Conservation (phyloP, 2,329 filamentous ascomycete genomes). For the Neonectria faginata region DNA sequence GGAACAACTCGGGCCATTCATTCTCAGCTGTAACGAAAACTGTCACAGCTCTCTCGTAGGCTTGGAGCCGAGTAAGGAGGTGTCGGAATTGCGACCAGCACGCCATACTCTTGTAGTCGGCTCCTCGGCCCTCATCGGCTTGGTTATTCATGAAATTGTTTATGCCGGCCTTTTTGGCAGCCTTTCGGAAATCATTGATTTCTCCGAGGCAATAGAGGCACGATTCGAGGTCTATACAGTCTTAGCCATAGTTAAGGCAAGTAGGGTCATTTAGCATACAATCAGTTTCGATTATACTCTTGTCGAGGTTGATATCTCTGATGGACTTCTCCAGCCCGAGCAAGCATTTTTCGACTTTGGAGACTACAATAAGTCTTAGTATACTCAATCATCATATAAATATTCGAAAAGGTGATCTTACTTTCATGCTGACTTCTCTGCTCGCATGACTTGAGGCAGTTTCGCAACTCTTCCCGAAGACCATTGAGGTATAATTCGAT, state of each 20-base stretch:
- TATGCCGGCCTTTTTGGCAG: neutral
- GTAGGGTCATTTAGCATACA: neutral
- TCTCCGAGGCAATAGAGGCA: constrained; percentile 8
- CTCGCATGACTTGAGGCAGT: constrained; percentile 32
- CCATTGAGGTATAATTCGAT: constrained; percentile 33
- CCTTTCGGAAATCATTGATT: constrained; percentile 24
- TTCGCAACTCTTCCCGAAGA: constrained; percentile 15
- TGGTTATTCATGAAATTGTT: constrained; percentile 24
- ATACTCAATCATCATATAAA: neutral
- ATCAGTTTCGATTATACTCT: neutral
- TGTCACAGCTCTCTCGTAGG: constrained; percentile 36
- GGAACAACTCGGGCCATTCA: constrained; percentile 48
- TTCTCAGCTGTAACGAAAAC: constrained; percentile 36
- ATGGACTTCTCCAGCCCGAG: neutral
- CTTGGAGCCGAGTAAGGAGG: constrained; percentile 40
- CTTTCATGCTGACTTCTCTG: neutral
- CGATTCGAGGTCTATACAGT: constrained; percentile 18
- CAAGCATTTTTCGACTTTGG: neutral
- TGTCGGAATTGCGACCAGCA: constrained; percentile 50
- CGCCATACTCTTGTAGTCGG: constrained; percentile 29
- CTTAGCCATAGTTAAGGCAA: neutral
- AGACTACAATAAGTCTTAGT: neutral
- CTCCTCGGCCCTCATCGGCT: constrained; percentile 30
- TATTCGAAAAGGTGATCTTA: neutral
- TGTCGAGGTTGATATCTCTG: neutral